Conservation (phyloP, 495 filamentous ascomycete genomes). For the Neurospora sp. region DNA sequence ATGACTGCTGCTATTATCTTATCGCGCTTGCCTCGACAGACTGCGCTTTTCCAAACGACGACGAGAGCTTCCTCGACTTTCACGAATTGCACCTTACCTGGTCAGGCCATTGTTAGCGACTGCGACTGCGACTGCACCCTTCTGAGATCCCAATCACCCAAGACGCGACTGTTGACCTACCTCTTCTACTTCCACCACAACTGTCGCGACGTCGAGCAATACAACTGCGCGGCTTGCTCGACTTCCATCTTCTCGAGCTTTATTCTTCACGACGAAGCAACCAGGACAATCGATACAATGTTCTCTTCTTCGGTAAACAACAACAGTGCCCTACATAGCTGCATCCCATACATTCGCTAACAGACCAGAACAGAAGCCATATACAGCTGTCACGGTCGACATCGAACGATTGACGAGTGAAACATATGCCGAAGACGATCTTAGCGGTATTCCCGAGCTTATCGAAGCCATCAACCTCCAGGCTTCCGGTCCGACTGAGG, state of each 20-base stretch:
- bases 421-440: constrained; percentile 79
- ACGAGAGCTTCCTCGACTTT: neutral
- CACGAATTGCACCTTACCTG: neutral
- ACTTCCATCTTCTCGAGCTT: neutral
- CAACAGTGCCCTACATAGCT: neutral
- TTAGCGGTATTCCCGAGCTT: constrained; percentile 84
- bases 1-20: neutral
- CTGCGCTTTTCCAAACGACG: neutral
- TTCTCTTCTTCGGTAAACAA: neutral
- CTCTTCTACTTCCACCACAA: neutral
- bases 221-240: neutral
- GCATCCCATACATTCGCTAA: neutral
- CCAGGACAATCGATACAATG: neutral
- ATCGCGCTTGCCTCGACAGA: neutral
- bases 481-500: constrained; percentile 76
- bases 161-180: neutral
- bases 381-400: constrained; percentile 87
- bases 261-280: neutral
- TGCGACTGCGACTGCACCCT: neutral
- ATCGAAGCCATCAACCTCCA: constrained; percentile 91
- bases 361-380: constrained; percentile 70
- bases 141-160: neutral
- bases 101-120: neutral
- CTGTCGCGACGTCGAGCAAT: neutral
- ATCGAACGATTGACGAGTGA: constrained; percentile 87